A percentile compares a stretch with the other conserved stretches of the same genome.
Evolutionary conservation across 1,139 yeast genomes (phyloP).

Genomic region (Geotrichum candidum): DNA sequence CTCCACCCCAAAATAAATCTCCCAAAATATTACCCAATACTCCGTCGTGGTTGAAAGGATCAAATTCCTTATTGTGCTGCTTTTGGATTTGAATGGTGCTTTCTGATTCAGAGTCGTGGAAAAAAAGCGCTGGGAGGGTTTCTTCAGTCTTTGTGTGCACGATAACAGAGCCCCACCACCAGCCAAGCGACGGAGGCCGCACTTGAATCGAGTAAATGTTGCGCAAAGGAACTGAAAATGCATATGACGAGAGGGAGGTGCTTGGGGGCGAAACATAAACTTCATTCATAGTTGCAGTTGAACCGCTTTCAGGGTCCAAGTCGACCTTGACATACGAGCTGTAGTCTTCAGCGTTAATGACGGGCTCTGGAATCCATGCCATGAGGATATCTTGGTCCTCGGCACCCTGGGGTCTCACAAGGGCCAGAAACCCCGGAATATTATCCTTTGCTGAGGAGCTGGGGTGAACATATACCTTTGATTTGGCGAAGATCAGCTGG

Average conservation of each 20-base stretch:
- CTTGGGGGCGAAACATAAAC: slow-evolving; percentile 47
- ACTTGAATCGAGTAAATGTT: slow-evolving; percentile 73
- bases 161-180: slow-evolving; percentile 88
- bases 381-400: slow-evolving; percentile 54
- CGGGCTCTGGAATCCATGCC: slow-evolving; percentile 70
- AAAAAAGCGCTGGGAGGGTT: slow-evolving; percentile 76
- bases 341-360: slow-evolving; percentile 46
- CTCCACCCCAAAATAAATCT: slow-evolving; percentile 87
- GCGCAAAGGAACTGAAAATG: slow-evolving; percentile 56
- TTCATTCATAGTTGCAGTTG: slow-evolving; percentile 22
- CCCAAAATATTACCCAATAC: slow-evolving; percentile 29
- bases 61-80: slow-evolving; percentile 57
- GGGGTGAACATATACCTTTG: slow-evolving; percentile 71
- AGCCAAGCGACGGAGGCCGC: slow-evolving; percentile 74
- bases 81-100: slow-evolving; percentile 61
- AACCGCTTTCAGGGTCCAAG: slow-evolving; percentile 33
- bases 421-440: slow-evolving; percentile 64
- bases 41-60: slow-evolving; percentile 56
- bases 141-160: slow-evolving; percentile 62
- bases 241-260: slow-evolving; percentile 53
- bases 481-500: slow-evolving; percentile 36
- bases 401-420: slow-evolving; percentile 50
- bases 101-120: slow-evolving; percentile 83
- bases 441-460: slow-evolving; percentile 68
- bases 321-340: slow-evolving; percentile 51